Evolutionary conservation across 371 early-diverging fungal genomes (phyloP).

Genomic region (Saksenaea oblongispora): DNA sequence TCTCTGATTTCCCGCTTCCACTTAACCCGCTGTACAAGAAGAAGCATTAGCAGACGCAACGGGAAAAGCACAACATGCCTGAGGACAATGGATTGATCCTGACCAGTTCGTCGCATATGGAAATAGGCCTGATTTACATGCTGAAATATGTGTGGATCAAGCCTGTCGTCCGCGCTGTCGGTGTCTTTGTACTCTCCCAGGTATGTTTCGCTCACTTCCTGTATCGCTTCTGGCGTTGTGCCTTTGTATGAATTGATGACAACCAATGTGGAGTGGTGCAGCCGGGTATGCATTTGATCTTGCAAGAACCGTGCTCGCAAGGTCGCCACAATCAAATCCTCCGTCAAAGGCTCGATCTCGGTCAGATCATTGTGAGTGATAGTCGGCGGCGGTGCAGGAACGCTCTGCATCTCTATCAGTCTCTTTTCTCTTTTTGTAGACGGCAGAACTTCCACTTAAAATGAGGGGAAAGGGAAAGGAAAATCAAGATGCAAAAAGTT

Average conservation of each 20-base stretch:
- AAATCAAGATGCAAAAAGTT: neutral
- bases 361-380: slow-evolving; percentile 32
- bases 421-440: neutral
- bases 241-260: slow-evolving; percentile 55
- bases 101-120: slow-evolving; percentile 80
- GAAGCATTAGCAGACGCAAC: slow-evolving; percentile 22
- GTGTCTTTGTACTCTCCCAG: slow-evolving; percentile 67
- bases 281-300: slow-evolving; percentile 64
- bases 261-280: slow-evolving; percentile 61
- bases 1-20: slow-evolving; percentile 83
- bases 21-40: slow-evolving; percentile 67
- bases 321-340: slow-evolving; percentile 52
- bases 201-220: slow-evolving; percentile 56
- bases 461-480: slow-evolving; percentile 4
- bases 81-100: slow-evolving; percentile 76
- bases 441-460: neutral
- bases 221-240: slow-evolving; percentile 30
- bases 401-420: neutral
- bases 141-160: slow-evolving; percentile 85
- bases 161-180: slow-evolving; percentile 24
- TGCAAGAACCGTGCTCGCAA: slow-evolving; percentile 61
- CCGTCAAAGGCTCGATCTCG: slow-evolving; percentile 39
- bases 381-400: slow-evolving; percentile 3
- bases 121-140: slow-evolving; percentile 67
- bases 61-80: slow-evolving; percentile 39